Base-by-base conservation (phyloP, 1,284 basidiomycete species). In the Sutorius eximius region DNA sequence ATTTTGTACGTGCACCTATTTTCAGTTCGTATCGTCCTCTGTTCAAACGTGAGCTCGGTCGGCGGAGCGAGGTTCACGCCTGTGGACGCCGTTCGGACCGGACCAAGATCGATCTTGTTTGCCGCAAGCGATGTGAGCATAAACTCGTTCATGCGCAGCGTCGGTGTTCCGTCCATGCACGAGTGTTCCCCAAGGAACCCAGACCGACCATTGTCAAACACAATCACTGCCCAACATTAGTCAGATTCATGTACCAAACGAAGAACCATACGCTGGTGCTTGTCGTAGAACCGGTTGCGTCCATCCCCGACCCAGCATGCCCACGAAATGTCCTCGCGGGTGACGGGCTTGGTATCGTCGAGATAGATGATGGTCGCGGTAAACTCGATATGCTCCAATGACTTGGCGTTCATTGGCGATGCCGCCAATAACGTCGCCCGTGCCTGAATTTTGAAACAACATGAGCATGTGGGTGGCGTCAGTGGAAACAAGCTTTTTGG, bases 101-200 rank as follows among this genome's bases (percentile, higher is more conserved):
- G 69, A 0, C 83, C 83, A 32, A 90, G 80, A 59, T 95, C 87
- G 59, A 91, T 81, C 73, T 92, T 95, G 64, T 84, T 83, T n/a
- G 82, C 77, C 7, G 85, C 86, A 44, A 98, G 77, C 1, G 89
- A 82, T 15, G 85, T 91, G 42, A 98, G 76, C 52, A 94, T 77
- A 72, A 95, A 99, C 72, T 99, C 96, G 77, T 97, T 98, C 79
- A 98, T 75, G 52, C 96, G 88, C 33, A 98, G 78, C 0, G 96
- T 98, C 0, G 96, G 92, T 0, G 95, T 98, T 44, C 96, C 96
- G 68, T 98, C 96, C 91, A 95, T 93, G 70, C 91, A 93, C 13
- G 91, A 93, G 73, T 96, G 93, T 68, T 92, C 89, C 36, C 89
- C 89, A 1, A 91, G 75, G 78, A 97, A 99, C 1, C 93, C 96